Conservation (phyloP, 176 grass and related monocot genomes). For the Saccharum spontaneum region DNA sequence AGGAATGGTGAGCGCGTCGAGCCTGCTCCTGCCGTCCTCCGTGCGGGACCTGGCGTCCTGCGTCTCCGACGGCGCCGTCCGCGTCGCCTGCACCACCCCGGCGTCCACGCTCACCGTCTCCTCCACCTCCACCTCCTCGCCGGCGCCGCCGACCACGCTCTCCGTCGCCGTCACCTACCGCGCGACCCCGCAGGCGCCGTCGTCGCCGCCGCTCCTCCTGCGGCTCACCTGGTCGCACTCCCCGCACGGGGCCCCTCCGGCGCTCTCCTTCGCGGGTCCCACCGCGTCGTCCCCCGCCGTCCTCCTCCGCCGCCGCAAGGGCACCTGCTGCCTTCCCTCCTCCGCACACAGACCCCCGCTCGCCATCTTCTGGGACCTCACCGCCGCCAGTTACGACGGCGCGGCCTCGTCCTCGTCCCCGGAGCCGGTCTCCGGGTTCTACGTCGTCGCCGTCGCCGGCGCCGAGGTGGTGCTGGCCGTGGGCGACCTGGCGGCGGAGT, state of each 20-base stretch:
- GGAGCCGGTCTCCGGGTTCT: conserved; percentile 66
- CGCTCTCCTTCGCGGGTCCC: conserved; percentile 40
- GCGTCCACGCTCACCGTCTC: conserved; percentile 39
- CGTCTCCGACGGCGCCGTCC: conserved; percentile 73
- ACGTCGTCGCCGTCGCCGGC: conserved; percentile 60
- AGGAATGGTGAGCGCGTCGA: conserved; percentile 59
- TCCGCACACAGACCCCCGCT: background rate
- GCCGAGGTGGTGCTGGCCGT: conserved; percentile 67
- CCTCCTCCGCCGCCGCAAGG: conserved; percentile 57
- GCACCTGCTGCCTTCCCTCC: conserved; percentile 31
- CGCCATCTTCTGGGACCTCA: conserved; percentile 80
- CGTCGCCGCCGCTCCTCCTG: conserved; percentile 39
- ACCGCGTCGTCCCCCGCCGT: conserved; percentile 31
- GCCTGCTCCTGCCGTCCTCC: conserved; percentile 57
- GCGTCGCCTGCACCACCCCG: conserved; percentile 48
- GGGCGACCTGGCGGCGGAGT: conserved; percentile 70
- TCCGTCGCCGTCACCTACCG: conserved; percentile 52
- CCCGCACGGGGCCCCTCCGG: conserved; percentile 19
- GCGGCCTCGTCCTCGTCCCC: conserved; percentile 20
- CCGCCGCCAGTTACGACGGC: conserved; percentile 45
- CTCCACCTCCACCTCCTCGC: background rate
- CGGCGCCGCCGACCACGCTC: conserved; percentile 35
- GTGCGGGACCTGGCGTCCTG: conserved; percentile 82
- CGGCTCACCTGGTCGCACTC: conserved; percentile 59
- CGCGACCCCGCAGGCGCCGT: background rate